phyloP scores from a whole-genome alignment of 1,139 yeast species.

The Kurtzmaniella quercitrusa region DNA sequence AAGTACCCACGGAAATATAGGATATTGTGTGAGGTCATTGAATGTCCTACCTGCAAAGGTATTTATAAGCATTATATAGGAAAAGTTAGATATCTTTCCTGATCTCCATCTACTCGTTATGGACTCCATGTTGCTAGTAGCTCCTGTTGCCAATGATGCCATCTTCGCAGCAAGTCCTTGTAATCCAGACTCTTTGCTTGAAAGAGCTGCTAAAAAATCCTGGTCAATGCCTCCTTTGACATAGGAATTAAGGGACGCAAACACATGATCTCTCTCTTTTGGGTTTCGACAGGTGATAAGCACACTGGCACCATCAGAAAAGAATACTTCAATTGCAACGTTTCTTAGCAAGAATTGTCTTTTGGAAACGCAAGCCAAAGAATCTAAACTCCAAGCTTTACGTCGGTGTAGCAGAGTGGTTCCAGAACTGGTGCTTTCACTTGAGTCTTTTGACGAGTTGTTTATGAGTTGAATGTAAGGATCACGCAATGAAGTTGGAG shows the following conservation, averaged over 20 bases:
- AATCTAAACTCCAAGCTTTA: constrained; percentile 52
- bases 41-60: constrained; percentile 84
- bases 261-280: constrained; percentile 52
- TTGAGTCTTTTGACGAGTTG: constrained; percentile 23
- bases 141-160: constrained; percentile 2
- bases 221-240: constrained; percentile 48
- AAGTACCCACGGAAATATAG: constrained; percentile 87
- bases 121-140: constrained; percentile 22
- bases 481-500: constrained; percentile 57
- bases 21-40: constrained; percentile 84
- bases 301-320: constrained; percentile 66
- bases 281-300: constrained; percentile 53
- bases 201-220: constrained; percentile 50
- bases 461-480: constrained; percentile 59
- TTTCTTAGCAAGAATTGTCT: constrained; percentile 73
- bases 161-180: constrained; percentile 26
- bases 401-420: constrained; percentile 36
- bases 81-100: constrained; percentile 78
- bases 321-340: constrained; percentile 73
- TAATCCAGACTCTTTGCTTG: constrained; percentile 34
- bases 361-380: constrained; percentile 60
- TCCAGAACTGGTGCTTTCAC: constrained; percentile 13
- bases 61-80: constrained; percentile 71
- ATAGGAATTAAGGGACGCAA: constrained; percentile 40
- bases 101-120: constrained; percentile 68